phyloP scores from a whole-genome alignment of 495 filamentous ascomycete genomes.

The Neurospora pannonica region DNA sequence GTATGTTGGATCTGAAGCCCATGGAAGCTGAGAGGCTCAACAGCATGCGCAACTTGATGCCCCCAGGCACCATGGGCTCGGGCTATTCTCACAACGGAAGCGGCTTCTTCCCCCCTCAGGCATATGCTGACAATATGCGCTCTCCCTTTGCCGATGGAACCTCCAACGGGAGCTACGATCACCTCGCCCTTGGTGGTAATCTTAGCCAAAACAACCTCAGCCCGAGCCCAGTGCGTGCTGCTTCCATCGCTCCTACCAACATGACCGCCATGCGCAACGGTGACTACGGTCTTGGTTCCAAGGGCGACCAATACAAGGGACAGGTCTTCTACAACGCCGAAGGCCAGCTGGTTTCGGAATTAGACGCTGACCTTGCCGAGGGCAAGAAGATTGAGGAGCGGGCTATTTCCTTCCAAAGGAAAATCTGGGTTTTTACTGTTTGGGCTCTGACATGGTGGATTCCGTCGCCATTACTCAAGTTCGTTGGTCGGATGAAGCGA shows the following conservation, averaged over 20 bases:
- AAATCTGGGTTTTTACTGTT: constrained; percentile 68
- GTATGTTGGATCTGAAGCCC: constrained; percentile 87
- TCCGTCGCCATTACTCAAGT: constrained; percentile 72
- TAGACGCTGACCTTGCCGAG: constrained; percentile 69
- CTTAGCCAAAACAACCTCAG: constrained; percentile 47
- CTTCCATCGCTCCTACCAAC: constrained; percentile 64
- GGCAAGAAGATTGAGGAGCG: constrained; percentile 67
- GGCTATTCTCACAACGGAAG: constrained; percentile 57
- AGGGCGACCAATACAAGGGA: constrained; percentile 71
- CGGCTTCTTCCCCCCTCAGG: constrained; percentile 60
- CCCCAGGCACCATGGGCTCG: constrained; percentile 42
- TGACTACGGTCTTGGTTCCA: constrained; percentile 78
- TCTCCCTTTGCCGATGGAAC: constrained; percentile 42
- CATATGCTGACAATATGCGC: constrained; percentile 1
- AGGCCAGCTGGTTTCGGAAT: constrained; percentile 40
- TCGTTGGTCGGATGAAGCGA: constrained; percentile 88
- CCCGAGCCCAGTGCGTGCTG: constrained; percentile 39
- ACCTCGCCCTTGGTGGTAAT: constrained; percentile 56
- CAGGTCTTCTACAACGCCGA: constrained; percentile 61
- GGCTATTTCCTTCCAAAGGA: constrained; percentile 51
- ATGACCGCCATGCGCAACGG: constrained; percentile 64
- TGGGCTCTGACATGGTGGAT: constrained; percentile 94
- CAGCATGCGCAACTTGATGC: constrained; percentile 41
- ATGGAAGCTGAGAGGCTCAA: constrained; percentile 30
- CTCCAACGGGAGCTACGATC: constrained; percentile 58